A percentile compares a stretch with the other conserved stretches of the same genome.
Evolutionary conservation across 2,329 filamentous ascomycete species (phyloP).

Genomic region (Aspergillus chevalieri): DNA sequence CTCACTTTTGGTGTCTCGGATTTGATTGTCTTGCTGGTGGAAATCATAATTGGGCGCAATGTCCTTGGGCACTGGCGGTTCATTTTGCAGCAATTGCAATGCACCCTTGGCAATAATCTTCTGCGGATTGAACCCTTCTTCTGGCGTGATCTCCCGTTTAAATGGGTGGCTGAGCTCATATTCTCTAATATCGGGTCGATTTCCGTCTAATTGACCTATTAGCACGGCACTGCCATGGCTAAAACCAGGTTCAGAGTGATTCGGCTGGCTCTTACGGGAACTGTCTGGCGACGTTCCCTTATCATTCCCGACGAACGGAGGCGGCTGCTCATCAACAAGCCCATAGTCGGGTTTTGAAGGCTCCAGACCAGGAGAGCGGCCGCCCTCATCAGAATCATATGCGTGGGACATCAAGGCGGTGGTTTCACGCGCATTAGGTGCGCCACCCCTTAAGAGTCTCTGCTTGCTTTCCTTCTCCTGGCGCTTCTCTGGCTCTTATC

Average conservation of each 20-base stretch:
- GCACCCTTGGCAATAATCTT: slow-evolving; percentile 19
- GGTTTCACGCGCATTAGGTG: slow-evolving; percentile 24
- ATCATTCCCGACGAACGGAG: slow-evolving; percentile 29
- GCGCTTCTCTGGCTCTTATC: background rate
- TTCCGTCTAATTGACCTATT: slow-evolving; percentile 58
- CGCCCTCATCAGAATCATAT: slow-evolving; percentile 38
- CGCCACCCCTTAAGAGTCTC: slow-evolving; percentile 8
- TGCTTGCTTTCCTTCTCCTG: slow-evolving; percentile 1
- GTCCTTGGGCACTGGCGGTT: background rate
- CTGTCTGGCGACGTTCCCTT: slow-evolving; percentile 26
- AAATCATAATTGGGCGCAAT: background rate
- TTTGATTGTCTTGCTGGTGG: slow-evolving; percentile 1
- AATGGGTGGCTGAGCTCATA: slow-evolving; percentile 51
- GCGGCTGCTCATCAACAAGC: slow-evolving; percentile 20
- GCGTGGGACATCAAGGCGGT: slow-evolving; percentile 32
- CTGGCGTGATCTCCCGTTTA: slow-evolving; percentile 35
- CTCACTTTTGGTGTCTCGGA: background rate
- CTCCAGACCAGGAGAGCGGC: slow-evolving; percentile 33
- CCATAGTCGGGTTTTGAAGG: slow-evolving; percentile 25
- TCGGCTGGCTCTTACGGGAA: slow-evolving; percentile 32
- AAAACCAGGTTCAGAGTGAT: slow-evolving; percentile 33
- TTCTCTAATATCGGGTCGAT: slow-evolving; percentile 59
- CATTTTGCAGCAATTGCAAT: background rate
- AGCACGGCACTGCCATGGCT: slow-evolving; percentile 58
- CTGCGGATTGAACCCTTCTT: slow-evolving; percentile 17